A percentile compares a stretch with the other conserved stretches of the same genome.
These are phyloP conservation scores for Botryotinia globosa DNA, from an alignment of 2,329 filamentous ascomycete genomes.

Conservation along the genomic window DNA sequence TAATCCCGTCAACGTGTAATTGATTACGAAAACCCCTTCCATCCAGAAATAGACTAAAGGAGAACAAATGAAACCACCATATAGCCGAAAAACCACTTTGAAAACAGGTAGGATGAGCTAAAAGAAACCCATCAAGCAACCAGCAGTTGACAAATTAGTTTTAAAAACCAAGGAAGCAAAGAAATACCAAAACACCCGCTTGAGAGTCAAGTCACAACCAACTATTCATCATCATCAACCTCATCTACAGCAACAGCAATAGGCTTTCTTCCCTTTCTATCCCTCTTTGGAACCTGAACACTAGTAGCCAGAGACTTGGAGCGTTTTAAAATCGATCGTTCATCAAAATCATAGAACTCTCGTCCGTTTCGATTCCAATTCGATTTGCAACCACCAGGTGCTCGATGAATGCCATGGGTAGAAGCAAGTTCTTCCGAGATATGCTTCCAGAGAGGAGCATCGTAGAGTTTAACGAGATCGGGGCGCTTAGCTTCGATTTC, in stretches of 20 bases:
- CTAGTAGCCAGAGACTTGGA: background rate
- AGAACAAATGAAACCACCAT: background rate
- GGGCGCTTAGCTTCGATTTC: background rate
- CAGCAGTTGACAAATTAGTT: background rate
- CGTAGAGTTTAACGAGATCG: background rate
- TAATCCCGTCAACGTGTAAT: background rate
- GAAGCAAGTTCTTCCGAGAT: background rate
- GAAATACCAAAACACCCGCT: background rate
- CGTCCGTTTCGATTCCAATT: conserved; percentile 10
- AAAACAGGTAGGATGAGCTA: background rate
- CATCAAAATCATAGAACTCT: background rate
- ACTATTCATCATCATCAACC: background rate
- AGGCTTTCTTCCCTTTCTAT: background rate
- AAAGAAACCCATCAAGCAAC: background rate
- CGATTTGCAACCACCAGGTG: background rate
- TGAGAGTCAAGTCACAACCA: background rate
- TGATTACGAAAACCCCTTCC: background rate
- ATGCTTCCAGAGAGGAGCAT: background rate
- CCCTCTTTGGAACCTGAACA: conserved; percentile 6
- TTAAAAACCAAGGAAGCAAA: background rate
- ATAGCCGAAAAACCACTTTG: background rate
- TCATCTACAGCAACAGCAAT: background rate
- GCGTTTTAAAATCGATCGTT: background rate
- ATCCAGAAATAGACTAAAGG: background rate
- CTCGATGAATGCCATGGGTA: background rate